Evolutionary conservation across 352 stramenopile species (phyloP).

Genomic region (Elongisporangium prolatum): DNA sequence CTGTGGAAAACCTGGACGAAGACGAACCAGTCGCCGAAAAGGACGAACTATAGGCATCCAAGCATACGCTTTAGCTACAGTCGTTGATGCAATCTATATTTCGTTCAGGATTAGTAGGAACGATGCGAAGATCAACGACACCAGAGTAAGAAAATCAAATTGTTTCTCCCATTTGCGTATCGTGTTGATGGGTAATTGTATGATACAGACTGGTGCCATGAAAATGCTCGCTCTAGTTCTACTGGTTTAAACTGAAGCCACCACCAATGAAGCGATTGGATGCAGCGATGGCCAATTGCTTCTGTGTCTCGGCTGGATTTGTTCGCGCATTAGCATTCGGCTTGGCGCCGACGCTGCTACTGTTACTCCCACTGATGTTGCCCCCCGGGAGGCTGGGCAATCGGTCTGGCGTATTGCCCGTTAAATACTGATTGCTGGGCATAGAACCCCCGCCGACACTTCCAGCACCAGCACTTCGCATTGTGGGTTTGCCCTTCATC

Average conservation of each 20-base stretch:
- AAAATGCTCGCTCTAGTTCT: constrained; percentile 3
- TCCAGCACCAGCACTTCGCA: constrained; percentile 13
- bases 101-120: neutral
- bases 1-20: constrained; percentile 26
- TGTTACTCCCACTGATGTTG: constrained; percentile 19
- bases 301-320: constrained; percentile 68
- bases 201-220: constrained; percentile 1
- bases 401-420: constrained; percentile 7
- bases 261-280: constrained; percentile 91
- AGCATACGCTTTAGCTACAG: neutral
- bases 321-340: constrained; percentile 15
- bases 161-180: neutral
- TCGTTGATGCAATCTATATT: neutral
- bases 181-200: neutral
- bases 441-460: neutral
- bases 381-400: constrained; percentile 27
- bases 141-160: neutral
- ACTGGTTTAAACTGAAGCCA: constrained; percentile 93
- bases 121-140: neutral
- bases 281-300: constrained; percentile 77
- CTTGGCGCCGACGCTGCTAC: constrained; percentile 4
- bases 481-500: constrained; percentile 53
- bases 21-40: constrained; percentile 35
- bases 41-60: constrained; percentile 58
- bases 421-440: neutral